Conservation (phyloP, 176 grass and related monocot genomes). For the Musa itinerans region DNA sequence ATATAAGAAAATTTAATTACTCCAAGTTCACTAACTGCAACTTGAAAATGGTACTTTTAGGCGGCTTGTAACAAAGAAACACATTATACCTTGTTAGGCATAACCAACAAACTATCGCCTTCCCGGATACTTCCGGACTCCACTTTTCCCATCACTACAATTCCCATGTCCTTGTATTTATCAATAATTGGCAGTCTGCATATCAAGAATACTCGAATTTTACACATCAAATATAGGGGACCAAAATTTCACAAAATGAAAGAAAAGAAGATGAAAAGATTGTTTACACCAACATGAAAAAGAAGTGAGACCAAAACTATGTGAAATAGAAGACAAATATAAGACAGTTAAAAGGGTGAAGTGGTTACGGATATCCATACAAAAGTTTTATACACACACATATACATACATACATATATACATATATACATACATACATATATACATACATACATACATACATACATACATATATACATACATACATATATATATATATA, state of each 20-base stretch:
- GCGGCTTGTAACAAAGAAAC: not conserved
- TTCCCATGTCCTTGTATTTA: constrained; percentile 98
- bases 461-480: no score
- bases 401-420: no score
- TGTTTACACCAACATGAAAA: no score
- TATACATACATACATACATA: no score
- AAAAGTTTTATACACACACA: no score
- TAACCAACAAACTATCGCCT: constrained; percentile 77
- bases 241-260: not conserved
- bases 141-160: constrained; percentile 91
- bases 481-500: no score
- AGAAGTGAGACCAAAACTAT: no score
- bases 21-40: constrained; percentile 5
- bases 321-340: no score
- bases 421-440: no score
- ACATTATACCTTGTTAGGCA: constrained; percentile 80
- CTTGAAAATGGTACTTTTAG: not conserved
- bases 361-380: no score
- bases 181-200: constrained; percentile 95
- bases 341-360: no score
- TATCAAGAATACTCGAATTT: not conserved
- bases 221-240: not conserved
- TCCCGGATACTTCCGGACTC: constrained; percentile 70
- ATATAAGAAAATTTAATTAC: not conserved
- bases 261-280: not conserved